Evolutionary conservation across 2,329 filamentous ascomycete genomes (phyloP).

Genomic region (Metarhizium album): DNA sequence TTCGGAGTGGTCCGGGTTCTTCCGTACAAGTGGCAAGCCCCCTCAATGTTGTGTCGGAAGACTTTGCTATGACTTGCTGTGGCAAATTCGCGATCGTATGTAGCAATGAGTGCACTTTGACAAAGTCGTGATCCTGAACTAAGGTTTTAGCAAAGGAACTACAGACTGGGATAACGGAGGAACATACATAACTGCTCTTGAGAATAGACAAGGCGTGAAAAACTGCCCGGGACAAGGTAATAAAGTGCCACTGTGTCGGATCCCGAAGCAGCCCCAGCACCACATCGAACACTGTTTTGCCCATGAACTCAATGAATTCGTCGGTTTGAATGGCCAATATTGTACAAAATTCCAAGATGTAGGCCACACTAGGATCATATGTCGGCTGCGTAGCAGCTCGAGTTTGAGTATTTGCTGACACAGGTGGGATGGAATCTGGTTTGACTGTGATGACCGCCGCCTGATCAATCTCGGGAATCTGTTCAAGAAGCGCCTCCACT

Average conservation of each 20-base stretch:
- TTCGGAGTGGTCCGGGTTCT: slow-evolving; percentile 65
- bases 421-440: slow-evolving; percentile 60
- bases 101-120: slow-evolving; percentile 82
- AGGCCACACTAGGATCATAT: slow-evolving; percentile 82
- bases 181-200: slow-evolving; percentile 73
- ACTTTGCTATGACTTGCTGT: slow-evolving; percentile 63
- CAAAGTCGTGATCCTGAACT: slow-evolving; percentile 70
- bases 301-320: slow-evolving; percentile 59
- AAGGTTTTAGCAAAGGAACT: slow-evolving; percentile 12
- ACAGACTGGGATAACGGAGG: not conserved
- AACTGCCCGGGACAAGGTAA: slow-evolving; percentile 72
- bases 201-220: slow-evolving; percentile 81
- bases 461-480: slow-evolving; percentile 74
- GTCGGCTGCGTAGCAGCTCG: slow-evolving; percentile 32
- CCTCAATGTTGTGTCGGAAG: slow-evolving; percentile 64
- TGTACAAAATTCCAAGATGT: slow-evolving; percentile 84
- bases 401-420: slow-evolving; percentile 43
- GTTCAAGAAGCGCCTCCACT: slow-evolving; percentile 63
- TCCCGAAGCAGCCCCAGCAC: slow-evolving; percentile 77
- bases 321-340: slow-evolving; percentile 67
- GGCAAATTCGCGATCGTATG: slow-evolving; percentile 86
- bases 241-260: slow-evolving; percentile 64
- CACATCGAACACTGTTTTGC: slow-evolving; percentile 68
- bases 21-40: slow-evolving; percentile 74
- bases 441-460: slow-evolving; percentile 81